Percentiles rank a stretch among this genome's conserved stretches.
Conservation (phyloP, 495 filamentous ascomycete species). For the Sporormia fimetaria region DNA sequence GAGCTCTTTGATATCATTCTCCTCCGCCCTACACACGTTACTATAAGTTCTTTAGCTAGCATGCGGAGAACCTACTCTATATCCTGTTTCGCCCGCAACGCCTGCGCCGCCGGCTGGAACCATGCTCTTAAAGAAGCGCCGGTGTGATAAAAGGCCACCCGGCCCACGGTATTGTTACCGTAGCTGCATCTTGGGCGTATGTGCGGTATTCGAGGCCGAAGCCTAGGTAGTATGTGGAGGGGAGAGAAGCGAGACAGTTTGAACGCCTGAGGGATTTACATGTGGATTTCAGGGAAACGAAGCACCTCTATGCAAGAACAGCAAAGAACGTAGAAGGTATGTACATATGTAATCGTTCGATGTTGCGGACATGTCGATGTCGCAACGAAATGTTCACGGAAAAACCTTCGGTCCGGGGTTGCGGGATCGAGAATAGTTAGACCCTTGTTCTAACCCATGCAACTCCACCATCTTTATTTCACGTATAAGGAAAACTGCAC, state of each 20-base stretch:
- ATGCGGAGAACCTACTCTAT: conserved; percentile 2
- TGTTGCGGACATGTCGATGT: background rate
- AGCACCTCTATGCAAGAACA: background rate
- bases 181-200: conserved; percentile 13
- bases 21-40: too few relatives aligned
- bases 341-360: background rate
- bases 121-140: conserved; percentile 3
- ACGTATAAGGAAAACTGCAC: conserved; percentile 1
- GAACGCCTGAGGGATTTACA: conserved; percentile 8
- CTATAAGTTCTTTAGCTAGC: too few relatives aligned
- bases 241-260: conserved; percentile 25
- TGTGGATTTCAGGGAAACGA: conserved; percentile 1
- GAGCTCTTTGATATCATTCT: background rate
- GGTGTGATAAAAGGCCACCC: conserved; percentile 22
- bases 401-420: background rate
- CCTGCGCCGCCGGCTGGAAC: conserved; percentile 5
- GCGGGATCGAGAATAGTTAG: too few relatives aligned
- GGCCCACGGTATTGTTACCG: conserved; percentile 23
- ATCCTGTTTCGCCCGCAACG: conserved; percentile 4
- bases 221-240: conserved; percentile 19
- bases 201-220: conserved; percentile 26
- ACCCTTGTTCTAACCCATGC: background rate
- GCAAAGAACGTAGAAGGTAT: background rate
- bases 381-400: background rate
- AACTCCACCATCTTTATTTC: background rate